Conservation (phyloP, 495 filamentous ascomycete species). For the Penicillium alfredii region DNA sequence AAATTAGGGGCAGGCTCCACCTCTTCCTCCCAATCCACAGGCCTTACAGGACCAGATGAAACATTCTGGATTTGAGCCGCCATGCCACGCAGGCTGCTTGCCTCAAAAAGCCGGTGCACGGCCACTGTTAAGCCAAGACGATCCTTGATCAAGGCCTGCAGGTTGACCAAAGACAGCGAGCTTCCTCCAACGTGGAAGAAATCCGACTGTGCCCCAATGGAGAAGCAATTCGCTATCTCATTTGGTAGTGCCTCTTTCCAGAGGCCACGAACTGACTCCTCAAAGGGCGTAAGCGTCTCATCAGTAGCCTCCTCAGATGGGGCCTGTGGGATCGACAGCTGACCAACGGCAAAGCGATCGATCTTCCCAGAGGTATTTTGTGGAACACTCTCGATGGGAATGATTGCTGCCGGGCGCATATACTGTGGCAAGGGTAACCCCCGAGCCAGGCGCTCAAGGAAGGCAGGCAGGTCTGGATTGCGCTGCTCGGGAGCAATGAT, state of each 20-base stretch:
- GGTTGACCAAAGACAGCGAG: slow-evolving; percentile 27
- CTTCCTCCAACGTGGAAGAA: slow-evolving; percentile 40
- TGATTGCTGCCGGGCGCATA: slow-evolving; percentile 37
- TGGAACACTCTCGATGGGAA: slow-evolving; percentile 37
- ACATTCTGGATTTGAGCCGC: slow-evolving; percentile 10
- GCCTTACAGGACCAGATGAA: background rate
- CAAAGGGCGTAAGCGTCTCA: slow-evolving; percentile 2
- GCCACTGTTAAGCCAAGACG: slow-evolving; percentile 17
- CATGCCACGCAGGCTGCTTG: slow-evolving; percentile 32
- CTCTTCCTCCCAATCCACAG: slow-evolving; percentile 24
- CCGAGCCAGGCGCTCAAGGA: slow-evolving; percentile 1
- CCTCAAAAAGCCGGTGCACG: slow-evolving; percentile 29
- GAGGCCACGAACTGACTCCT: slow-evolving; percentile 13
- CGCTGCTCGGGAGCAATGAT: slow-evolving; percentile 1
- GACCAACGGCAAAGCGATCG: slow-evolving; percentile 27
- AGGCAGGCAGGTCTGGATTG: background rate
- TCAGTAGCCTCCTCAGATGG: background rate
- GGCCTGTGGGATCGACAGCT: slow-evolving; percentile 12
- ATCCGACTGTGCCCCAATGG: slow-evolving; percentile 17
- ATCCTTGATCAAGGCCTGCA: slow-evolving; percentile 23
- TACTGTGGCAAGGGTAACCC: slow-evolving; percentile 38
- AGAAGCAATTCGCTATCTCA: slow-evolving; percentile 3
- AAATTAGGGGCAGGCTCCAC: slow-evolving; percentile 1
- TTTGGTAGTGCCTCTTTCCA: slow-evolving; percentile 24
- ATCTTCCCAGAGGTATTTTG: slow-evolving; percentile 37